Evolutionary conservation across 805 yeast species (phyloP).

Genomic region (Groenewaldozyma salmanticensis): DNA sequence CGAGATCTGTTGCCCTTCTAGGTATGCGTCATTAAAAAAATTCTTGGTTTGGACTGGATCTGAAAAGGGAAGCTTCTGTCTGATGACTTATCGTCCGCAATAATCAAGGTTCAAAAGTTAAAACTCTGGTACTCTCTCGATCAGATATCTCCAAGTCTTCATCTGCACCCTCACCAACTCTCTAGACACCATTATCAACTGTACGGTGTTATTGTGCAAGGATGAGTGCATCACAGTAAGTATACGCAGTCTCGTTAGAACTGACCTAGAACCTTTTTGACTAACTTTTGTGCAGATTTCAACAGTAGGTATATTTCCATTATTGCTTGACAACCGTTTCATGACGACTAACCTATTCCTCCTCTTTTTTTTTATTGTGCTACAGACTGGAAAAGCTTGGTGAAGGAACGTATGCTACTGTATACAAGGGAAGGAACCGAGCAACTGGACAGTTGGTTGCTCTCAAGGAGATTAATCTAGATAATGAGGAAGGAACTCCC

Average conservation of each 20-base stretch:
- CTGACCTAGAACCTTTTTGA: not conserved
- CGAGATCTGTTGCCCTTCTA: no score
- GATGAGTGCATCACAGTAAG: constrained; percentile 28
- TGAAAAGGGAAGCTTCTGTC: no score
- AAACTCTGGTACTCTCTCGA: no score
- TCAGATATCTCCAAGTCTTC: no score
- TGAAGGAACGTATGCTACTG: constrained; percentile 98
- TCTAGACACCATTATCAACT: no score
- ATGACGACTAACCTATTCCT: constrained; percentile 11
- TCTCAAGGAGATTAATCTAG: constrained; percentile 85
- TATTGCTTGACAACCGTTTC: not conserved
- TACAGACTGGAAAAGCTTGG: constrained; percentile 71
- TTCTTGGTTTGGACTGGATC: no score
- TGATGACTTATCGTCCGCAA: no score
- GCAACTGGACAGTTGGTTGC: constrained; percentile 88
- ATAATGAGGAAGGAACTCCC: constrained; percentile 97
- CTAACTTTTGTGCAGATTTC: constrained; percentile 15
- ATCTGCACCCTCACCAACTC: no score
- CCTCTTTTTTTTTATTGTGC: no score
- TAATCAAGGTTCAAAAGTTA: no score
- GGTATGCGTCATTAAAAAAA: no score
- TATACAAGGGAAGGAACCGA: constrained; percentile 83
- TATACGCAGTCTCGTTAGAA: not conserved
- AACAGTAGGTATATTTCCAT: constrained; percentile 13
- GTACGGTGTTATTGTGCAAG: no score